Conservation (phyloP, 768 basidiomycete species). For the Tulasnella sp. region DNA sequence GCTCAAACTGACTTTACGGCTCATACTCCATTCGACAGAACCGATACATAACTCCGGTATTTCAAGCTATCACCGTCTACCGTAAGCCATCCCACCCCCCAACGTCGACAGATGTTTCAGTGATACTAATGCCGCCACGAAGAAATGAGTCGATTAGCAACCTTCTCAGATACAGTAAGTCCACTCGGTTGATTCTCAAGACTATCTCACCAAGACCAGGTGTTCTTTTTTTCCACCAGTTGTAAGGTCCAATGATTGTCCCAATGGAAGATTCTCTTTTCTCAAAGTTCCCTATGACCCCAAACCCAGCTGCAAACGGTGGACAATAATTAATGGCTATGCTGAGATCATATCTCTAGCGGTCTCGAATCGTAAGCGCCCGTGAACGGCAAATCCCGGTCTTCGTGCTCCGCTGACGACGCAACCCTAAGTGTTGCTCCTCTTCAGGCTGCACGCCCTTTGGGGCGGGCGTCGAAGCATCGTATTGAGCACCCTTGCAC, state of each 20-base stretch:
- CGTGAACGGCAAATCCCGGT: neutral
- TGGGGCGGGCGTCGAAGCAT: slow-evolving; percentile 16
- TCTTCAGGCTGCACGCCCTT: slow-evolving; percentile 10
- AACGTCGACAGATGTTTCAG: neutral
- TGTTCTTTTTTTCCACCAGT: neutral
- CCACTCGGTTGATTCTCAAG: neutral
- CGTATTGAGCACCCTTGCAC: neutral
- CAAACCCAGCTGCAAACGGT: neutral
- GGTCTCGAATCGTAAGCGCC: slow-evolving; percentile 8
- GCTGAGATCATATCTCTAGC: neutral
- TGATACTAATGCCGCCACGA: neutral
- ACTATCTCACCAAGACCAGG: neutral
- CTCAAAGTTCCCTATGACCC: neutral
- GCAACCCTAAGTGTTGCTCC: neutral
- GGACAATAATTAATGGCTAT: neutral
- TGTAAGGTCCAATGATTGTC: neutral
- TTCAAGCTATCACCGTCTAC: slow-evolving; percentile 4
- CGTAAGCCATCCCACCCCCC: neutral
- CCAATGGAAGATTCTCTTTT: neutral
- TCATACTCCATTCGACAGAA: neutral
- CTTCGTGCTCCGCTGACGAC: neutral
- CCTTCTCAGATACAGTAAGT: neutral
- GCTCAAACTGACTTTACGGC: neutral
- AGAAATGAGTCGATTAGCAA: neutral
- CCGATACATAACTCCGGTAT: neutral